Evolutionary conservation across 2,329 filamentous ascomycete genomes (phyloP).

Genomic region (Diaporthe sp.): DNA sequence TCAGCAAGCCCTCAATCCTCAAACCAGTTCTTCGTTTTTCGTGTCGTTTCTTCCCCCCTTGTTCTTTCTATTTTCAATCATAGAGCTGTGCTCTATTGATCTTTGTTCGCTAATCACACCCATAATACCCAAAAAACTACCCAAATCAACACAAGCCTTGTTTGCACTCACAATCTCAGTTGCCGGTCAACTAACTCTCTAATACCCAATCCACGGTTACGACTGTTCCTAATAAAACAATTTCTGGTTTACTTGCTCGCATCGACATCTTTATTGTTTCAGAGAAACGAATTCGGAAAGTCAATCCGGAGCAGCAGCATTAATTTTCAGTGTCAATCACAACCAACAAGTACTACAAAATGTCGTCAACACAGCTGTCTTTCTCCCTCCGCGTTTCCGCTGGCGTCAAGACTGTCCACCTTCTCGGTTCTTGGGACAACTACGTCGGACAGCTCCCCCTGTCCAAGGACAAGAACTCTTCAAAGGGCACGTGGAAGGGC

Average conservation of each 20-base stretch:
- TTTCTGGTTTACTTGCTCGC: constrained; percentile 71
- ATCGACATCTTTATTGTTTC: constrained; percentile 47
- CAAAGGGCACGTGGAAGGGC: constrained; percentile 95
- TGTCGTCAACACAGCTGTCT: constrained; percentile 93
- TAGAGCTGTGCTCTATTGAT: constrained; percentile 55
- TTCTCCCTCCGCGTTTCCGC: constrained; percentile 96
- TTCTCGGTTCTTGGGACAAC: constrained; percentile 98
- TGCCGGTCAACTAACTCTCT: constrained; percentile 62
- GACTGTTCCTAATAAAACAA: constrained; percentile 58
- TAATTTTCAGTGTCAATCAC: constrained; percentile 51
- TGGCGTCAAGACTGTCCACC: constrained; percentile 96
- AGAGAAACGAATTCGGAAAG: constrained; percentile 50
- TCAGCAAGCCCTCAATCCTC: constrained; percentile 75
- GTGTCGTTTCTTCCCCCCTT: constrained; percentile 52
- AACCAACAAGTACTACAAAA: constrained; percentile 64
- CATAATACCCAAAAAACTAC: constrained; percentile 48
- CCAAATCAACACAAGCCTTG: constrained; percentile 49
- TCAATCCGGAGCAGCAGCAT: constrained; percentile 50
- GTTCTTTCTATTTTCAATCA: constrained; percentile 43
- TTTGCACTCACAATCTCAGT: constrained; percentile 52
- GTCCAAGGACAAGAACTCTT: constrained; percentile 85
- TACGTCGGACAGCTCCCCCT: constrained; percentile 95
- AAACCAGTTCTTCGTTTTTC: constrained; percentile 66
- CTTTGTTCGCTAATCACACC: constrained; percentile 42
- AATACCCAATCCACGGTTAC: constrained; percentile 54